phyloP scores from a whole-genome alignment of 225 moss, liverwort and hornwort species.

The Straminergon stramineum region DNA sequence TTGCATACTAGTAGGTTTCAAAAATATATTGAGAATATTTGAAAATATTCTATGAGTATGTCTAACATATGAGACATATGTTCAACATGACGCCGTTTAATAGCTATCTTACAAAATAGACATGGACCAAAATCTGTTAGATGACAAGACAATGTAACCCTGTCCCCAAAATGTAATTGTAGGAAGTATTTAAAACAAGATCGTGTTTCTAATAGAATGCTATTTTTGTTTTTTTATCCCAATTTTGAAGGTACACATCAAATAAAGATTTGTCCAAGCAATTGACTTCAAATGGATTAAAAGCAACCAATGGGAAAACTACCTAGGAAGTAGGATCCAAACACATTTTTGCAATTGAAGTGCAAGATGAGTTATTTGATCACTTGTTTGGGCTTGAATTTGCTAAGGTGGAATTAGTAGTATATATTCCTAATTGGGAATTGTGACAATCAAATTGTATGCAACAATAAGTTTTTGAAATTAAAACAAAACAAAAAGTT shows the following conservation, averaged over 20 bases:
- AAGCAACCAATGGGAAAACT: no score
- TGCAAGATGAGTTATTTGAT: neutral
- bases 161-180: neutral
- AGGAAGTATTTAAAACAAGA: neutral
- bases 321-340: neutral
- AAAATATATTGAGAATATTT: neutral
- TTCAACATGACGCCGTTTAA: neutral
- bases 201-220: neutral
- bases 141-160: neutral
- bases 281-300: neutral
- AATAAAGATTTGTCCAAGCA: no score
- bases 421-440: no score
- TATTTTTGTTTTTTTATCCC: neutral
- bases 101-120: rapidly evolving
- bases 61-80: neutral
- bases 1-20: neutral
- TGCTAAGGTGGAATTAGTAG: neutral
- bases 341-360: neutral
- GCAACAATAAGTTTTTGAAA: neutral
- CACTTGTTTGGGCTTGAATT: neutral
- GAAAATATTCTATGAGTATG: rapidly evolving
- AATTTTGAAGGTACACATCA: neutral
- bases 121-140: neutral
- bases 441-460: neutral
- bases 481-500: neutral